Evolutionary conservation across 208 protist genomes (phyloP), one percentile per base, ranked within the genome.

Genomic region (Porcisia hertigi): DNA sequence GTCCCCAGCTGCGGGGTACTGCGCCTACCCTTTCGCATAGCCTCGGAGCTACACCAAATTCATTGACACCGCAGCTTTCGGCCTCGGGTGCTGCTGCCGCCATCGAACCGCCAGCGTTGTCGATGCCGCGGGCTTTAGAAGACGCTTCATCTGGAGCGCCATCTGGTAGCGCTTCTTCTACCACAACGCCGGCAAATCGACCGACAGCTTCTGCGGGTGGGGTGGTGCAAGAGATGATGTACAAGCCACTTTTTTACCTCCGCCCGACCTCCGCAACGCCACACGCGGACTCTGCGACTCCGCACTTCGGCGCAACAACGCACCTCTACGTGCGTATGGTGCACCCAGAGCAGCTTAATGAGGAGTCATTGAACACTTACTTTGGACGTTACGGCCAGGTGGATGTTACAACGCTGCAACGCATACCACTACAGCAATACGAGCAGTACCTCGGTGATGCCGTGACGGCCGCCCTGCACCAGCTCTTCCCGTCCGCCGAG

Each of bases 371-470:
- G 70, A 97, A 97, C 80, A 79, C 89, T 9, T 97, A 87, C 82
- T 95, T 97, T 87, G 93, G 93, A 60, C 93, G 93, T 47, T 97
- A 97, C 73, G 93, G 93, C 16, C 93, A 97, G 85, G 89, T 94
- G 9, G 86, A 85, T 55, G 89, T 85, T 64, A 77, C 59, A 54
- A 64, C 88, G n/a, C 57, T 93, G 34, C 82, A 82, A 52, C 84
- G 84, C 60, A 70, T 77, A n/a, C 66, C 76, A 18, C 69, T 92
- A 36, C 54, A 47, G 52, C 78, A 88, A 66, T 80, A 57, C 34
- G 54, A 60, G 25, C 62, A 53, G 2, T 47, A 69, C 30, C 60
- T 85, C n/a, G 76, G 75, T 39, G 73, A 83, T 60, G 55, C 74
- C 11, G 71, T 43, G 54, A 62, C 72, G n/a, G 59, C 70, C 36